Evolutionary conservation across 116 monocot species (phyloP).

Genomic region (Dioscorea cayenensis): DNA sequence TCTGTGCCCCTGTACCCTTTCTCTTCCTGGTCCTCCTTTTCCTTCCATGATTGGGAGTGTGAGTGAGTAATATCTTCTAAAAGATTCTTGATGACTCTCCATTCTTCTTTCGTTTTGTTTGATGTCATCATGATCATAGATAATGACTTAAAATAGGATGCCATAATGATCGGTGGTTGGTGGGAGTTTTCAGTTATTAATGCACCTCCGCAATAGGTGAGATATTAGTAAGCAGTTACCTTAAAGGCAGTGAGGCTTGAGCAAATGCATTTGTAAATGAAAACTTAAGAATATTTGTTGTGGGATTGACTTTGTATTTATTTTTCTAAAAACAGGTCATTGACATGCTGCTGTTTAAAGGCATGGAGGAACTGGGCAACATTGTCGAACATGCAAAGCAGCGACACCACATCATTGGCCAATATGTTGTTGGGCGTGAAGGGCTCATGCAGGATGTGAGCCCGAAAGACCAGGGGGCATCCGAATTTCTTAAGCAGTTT

Average conservation of each 20-base stretch:
- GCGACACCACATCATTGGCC: constrained; percentile 89
- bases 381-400: constrained; percentile 85
- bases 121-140: too few relatives aligned
- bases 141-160: neutral
- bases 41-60: too few relatives aligned
- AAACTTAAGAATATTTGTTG: neutral
- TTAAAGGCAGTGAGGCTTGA: neutral
- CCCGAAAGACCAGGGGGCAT: constrained; percentile 48
- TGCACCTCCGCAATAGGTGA: neutral
- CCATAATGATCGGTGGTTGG: neutral
- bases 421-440: constrained; percentile 68
- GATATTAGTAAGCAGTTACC: neutral
- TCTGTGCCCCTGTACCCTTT: too few relatives aligned
- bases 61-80: too few relatives aligned
- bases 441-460: constrained; percentile 38
- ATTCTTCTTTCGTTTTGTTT: too few relatives aligned
- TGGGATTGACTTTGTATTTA: neutral
- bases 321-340: constrained; percentile 55
- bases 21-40: too few relatives aligned
- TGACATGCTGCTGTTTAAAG: constrained; percentile 96
- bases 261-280: neutral
- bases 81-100: too few relatives aligned
- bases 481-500: constrained; percentile 83
- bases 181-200: neutral
- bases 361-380: constrained; percentile 77